These are phyloP conservation scores for Colletotrichum camelliae DNA, from an alignment of 2,329 filamentous ascomycete species.

Conservation along the genomic window DNA sequence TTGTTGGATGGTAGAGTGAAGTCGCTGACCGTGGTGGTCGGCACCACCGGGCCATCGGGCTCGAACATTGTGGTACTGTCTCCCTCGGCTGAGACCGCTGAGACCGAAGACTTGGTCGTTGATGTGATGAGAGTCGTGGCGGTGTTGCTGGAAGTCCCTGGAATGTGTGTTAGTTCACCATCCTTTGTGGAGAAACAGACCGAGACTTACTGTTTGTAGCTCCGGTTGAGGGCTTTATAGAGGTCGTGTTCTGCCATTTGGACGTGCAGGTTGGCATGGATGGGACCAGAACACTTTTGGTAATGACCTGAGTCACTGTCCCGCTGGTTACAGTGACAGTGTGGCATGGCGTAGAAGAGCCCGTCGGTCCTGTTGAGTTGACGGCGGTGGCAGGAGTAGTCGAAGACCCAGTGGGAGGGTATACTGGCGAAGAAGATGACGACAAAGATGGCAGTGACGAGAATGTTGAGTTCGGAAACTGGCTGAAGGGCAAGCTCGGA, in stretches of 20 bases:
- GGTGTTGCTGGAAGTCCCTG: not conserved
- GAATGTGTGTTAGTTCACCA: not conserved
- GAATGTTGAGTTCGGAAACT: not conserved
- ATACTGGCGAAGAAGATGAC: not conserved
- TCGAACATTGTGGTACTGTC: not conserved
- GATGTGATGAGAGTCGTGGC: conserved; percentile 17
- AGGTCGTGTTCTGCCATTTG: conserved; percentile 11
- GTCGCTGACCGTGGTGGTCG: conserved; percentile 11
- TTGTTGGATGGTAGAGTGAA: conserved; percentile 31
- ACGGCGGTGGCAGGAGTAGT: not conserved
- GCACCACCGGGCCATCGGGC: not conserved
- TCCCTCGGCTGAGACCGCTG: not conserved
- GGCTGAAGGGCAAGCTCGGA: not conserved
- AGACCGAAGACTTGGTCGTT: not conserved
- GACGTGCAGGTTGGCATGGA: not conserved
- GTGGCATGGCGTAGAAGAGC: not conserved
- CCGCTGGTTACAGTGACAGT: conserved; percentile 20
- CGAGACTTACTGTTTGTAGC: not conserved
- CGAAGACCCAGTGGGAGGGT: not conserved
- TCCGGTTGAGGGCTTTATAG: not conserved
- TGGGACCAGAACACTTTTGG: not conserved
- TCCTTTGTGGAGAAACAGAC: not conserved
- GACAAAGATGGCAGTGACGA: not conserved
- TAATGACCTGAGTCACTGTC: conserved; percentile 15
- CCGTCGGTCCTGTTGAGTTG: not conserved